A percentile compares a stretch with the other conserved stretches of the same genome.
Evolutionary conservation across 139 green algal genomes (phyloP).

Genomic region (Haematococcus sp.): DNA sequence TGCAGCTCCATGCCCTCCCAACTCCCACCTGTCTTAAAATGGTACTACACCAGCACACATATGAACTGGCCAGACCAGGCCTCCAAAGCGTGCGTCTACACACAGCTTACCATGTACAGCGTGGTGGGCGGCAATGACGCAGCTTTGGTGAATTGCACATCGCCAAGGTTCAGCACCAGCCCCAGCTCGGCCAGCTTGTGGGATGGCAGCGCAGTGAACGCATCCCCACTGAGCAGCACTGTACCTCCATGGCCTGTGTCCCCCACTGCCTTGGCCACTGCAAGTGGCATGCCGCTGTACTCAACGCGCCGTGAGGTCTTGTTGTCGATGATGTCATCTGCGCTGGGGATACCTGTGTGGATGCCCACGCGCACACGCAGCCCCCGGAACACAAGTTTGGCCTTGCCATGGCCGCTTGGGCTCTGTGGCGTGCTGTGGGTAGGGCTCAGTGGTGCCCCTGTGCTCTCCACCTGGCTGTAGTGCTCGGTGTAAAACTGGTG

Average conservation of each 20-base stretch:
- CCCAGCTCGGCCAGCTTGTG: background rate
- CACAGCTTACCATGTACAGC: background rate
- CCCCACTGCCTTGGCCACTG: background rate
- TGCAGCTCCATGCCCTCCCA: no score
- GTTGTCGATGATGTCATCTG: background rate
- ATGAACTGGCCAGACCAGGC: no score
- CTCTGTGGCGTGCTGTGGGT: no score
- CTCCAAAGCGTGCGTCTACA: background rate
- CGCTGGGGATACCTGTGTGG: background rate
- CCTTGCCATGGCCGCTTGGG: no score
- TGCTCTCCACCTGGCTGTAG: no score
- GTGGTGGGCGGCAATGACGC: background rate
- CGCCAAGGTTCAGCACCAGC: background rate
- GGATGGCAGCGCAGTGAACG: background rate
- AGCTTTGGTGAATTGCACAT: constrained; percentile 1
- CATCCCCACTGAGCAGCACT: background rate
- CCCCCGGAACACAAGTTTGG: background rate
- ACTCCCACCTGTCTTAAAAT: no score
- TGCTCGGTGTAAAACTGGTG: no score
- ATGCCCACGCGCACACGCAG: constrained; percentile 5
- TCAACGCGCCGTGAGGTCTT: no score
- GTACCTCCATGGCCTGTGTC: background rate
- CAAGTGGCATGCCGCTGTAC: no score
- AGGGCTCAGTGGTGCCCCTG: no score
- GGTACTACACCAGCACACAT: no score